Conservation (phyloP, 2,329 filamentous ascomycete genomes). For the Colletotrichum lentis region DNA sequence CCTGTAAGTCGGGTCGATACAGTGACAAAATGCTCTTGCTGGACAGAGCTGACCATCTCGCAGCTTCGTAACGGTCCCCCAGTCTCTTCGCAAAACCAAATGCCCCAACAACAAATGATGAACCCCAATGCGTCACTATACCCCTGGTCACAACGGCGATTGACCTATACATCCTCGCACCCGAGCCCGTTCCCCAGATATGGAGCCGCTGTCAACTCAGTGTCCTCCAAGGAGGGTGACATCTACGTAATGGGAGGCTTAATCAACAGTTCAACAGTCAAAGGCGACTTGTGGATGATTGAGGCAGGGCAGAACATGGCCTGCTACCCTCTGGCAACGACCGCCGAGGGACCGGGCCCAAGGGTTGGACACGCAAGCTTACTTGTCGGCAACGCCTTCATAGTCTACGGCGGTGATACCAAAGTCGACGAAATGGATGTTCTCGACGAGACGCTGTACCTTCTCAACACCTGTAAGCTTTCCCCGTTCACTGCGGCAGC, state of each 20-base stretch:
- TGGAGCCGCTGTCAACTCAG: slow-evolving; percentile 92
- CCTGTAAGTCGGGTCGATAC: slow-evolving; percentile 52
- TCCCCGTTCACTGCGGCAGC: not conserved
- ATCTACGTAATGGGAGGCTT: slow-evolving; percentile 98
- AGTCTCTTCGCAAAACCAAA: slow-evolving; percentile 41
- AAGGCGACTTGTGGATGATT: slow-evolving; percentile 97
- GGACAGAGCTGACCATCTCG: slow-evolving; percentile 11
- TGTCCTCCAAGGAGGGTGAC: slow-evolving; percentile 94
- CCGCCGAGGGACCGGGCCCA: slow-evolving; percentile 91
- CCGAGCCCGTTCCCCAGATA: slow-evolving; percentile 94
- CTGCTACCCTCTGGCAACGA: slow-evolving; percentile 91
- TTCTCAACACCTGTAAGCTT: slow-evolving; percentile 92
- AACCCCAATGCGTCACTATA: slow-evolving; percentile 83
- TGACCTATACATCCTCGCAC: slow-evolving; percentile 84
- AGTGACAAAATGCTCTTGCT: slow-evolving; percentile 46
- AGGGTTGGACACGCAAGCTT: slow-evolving; percentile 94
- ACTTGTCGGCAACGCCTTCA: slow-evolving; percentile 97
- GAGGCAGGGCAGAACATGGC: slow-evolving; percentile 87
- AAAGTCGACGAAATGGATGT: slow-evolving; percentile 94
- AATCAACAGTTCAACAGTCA: slow-evolving; percentile 93
- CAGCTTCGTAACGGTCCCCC: slow-evolving; percentile 65
- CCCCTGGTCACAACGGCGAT: slow-evolving; percentile 90
- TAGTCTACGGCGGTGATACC: slow-evolving; percentile 97
- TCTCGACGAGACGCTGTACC: slow-evolving; percentile 93
- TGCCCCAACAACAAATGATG: slow-evolving; percentile 34